Evolutionary conservation across 140 eudicot genomes (phyloP).

Genomic region (Anethum foeniculum): DNA sequence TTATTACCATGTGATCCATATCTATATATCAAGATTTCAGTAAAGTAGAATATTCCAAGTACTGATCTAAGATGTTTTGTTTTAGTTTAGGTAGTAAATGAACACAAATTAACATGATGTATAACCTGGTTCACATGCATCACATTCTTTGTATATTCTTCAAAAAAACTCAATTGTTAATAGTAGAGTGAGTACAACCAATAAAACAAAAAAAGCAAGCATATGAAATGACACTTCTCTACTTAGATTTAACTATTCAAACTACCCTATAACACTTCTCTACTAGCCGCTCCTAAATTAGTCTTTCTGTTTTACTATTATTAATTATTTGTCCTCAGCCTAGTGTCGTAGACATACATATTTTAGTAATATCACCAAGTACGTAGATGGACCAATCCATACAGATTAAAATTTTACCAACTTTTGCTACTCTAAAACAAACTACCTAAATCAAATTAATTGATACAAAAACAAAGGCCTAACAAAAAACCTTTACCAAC

Average conservation of each 20-base stretch:
- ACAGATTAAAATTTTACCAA: too few species aligned
- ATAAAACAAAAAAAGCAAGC: neutral
- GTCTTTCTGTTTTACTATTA: neutral
- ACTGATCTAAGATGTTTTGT: neutral
- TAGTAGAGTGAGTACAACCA: neutral
- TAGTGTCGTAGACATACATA: neutral
- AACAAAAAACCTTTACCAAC: too few species aligned
- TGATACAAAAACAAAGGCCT: too few species aligned
- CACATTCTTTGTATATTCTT: constrained; percentile 44
- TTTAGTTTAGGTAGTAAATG: neutral
- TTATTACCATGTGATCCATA: neutral
- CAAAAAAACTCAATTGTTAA: constrained; percentile 13
- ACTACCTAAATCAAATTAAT: too few species aligned
- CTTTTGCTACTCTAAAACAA: too few species aligned
- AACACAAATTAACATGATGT: neutral
- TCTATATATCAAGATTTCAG: neutral
- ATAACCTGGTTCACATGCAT: constrained; percentile 41
- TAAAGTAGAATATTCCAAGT: neutral
- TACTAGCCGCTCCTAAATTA: neutral
- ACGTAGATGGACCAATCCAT: too few species aligned
- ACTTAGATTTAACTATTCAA: constrained; percentile 6
- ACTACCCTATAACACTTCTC: neutral
- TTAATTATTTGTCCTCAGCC: neutral
- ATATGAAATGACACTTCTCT: constrained; percentile 10
- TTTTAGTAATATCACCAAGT: neutral